Percentiles rank a stretch among this genome's conserved stretches.
phyloP scores from a whole-genome alignment of 106 monocot species.

The Allium cepa region DNA sequence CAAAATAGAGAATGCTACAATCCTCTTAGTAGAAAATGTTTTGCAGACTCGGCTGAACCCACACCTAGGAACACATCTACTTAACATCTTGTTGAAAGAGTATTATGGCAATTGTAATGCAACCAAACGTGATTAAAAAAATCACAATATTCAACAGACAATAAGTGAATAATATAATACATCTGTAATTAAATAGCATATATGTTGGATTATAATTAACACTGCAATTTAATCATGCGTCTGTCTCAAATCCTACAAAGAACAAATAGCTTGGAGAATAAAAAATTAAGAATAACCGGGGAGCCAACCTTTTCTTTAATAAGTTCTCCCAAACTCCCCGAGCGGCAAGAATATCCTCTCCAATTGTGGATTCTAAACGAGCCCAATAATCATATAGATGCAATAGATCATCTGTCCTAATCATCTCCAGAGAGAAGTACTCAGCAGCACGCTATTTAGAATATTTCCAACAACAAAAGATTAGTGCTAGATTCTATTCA shows the following conservation, averaged over 20 bases:
- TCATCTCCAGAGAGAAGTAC: conserved; percentile 52
- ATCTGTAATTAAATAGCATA: background rate
- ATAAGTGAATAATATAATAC: too few relatives aligned
- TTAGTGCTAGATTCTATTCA: too few relatives aligned
- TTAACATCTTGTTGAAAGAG: too few relatives aligned
- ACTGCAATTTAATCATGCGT: background rate
- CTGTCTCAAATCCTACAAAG: background rate
- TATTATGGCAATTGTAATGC: too few relatives aligned
- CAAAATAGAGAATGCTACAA: too few relatives aligned
- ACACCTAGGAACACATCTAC: too few relatives aligned
- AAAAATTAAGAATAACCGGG: background rate
- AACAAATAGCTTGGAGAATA: background rate
- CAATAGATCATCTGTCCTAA: conserved; percentile 46
- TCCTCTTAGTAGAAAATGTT: too few relatives aligned
- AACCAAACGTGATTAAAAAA: too few relatives aligned
- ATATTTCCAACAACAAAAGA: background rate
- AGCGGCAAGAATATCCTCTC: conserved; percentile 70
- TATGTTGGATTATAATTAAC: background rate
- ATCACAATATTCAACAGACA: background rate
- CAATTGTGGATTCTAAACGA: conserved; percentile 60
- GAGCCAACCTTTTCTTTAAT: conserved; percentile 74
- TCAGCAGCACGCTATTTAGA: conserved; percentile 72
- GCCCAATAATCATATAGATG: conserved; percentile 80
- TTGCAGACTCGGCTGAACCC: too few relatives aligned
- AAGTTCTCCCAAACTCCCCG: conserved; percentile 91